Percentiles rank a stretch among this genome's conserved stretches.
These are phyloP conservation scores for Senecio squalidus DNA, from an alignment of 140 eudicot genomes.

Conservation along the genomic window DNA sequence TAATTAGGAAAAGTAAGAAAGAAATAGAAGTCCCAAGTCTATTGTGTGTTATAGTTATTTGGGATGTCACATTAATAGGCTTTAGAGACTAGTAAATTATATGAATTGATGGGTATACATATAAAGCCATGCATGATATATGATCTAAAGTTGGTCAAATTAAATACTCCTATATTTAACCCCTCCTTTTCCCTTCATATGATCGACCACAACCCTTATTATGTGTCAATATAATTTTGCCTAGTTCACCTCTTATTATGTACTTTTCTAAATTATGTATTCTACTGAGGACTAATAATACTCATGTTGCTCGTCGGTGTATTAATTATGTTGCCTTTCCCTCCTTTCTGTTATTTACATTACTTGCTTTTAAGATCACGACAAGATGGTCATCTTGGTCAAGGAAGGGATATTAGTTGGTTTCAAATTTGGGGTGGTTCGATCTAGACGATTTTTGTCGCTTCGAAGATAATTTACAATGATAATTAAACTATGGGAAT, in stretches of 20 bases:
- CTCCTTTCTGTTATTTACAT: too few species aligned
- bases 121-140: slow-evolving; percentile 17
- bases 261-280: not conserved
- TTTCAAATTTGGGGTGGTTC: too few species aligned
- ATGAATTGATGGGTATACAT: slow-evolving; percentile 11
- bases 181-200: not conserved
- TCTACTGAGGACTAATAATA: too few species aligned
- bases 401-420: too few species aligned
- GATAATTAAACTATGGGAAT: too few species aligned
- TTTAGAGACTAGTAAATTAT: not conserved
- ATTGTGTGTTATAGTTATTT: not conserved
- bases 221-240: slow-evolving; percentile 1
- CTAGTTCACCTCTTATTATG: not conserved
- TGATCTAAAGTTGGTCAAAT: slow-evolving; percentile 13
- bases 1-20: not conserved
- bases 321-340: too few species aligned
- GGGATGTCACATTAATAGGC: slow-evolving; percentile 5
- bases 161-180: too few species aligned
- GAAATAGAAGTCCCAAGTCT: slow-evolving; percentile 8
- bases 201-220: slow-evolving; percentile 4
- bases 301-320: too few species aligned
- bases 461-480: too few species aligned
- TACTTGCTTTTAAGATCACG: too few species aligned
- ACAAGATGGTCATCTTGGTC: too few species aligned
- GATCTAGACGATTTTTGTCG: too few species aligned